Conservation (phyloP, 257 asterid genomes). For the Solanum gandarillasii region DNA sequence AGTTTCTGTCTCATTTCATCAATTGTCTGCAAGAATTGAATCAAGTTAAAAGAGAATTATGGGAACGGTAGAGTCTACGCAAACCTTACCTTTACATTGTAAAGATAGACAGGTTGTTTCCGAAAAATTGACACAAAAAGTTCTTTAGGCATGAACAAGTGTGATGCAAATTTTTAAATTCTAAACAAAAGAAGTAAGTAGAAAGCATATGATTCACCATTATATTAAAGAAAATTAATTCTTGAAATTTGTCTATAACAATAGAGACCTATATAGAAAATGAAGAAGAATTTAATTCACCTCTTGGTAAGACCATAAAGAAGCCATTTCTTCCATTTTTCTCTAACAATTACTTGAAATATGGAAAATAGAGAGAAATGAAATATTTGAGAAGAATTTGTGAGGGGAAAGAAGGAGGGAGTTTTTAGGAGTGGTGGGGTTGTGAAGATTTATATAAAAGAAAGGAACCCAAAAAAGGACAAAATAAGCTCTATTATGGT, state of each 20-base stretch:
- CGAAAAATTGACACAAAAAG: neutral
- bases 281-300: constrained; percentile 14
- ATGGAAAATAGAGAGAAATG: neutral
- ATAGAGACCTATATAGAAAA: neutral
- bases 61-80: neutral
- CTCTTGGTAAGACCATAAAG: constrained; percentile 60
- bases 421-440: constrained; percentile 8
- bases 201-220: neutral
- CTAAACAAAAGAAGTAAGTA: neutral
- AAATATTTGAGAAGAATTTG: neutral
- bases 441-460: constrained; percentile 34
- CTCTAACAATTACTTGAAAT: neutral
- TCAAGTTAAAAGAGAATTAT: neutral
- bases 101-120: neutral
- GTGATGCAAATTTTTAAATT: neutral
- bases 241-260: neutral
- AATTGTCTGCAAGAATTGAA: constrained; percentile 17
- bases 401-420: constrained; percentile 20
- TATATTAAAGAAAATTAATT: neutral
- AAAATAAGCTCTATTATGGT: constrained; percentile 15
- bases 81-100: neutral
- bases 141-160: neutral
- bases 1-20: constrained; percentile 42
- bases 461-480: constrained; percentile 12
- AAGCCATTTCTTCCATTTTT: constrained; percentile 49